Conservation (phyloP, 2,329 filamentous ascomycete species). For the Nigrospora oryzae region DNA sequence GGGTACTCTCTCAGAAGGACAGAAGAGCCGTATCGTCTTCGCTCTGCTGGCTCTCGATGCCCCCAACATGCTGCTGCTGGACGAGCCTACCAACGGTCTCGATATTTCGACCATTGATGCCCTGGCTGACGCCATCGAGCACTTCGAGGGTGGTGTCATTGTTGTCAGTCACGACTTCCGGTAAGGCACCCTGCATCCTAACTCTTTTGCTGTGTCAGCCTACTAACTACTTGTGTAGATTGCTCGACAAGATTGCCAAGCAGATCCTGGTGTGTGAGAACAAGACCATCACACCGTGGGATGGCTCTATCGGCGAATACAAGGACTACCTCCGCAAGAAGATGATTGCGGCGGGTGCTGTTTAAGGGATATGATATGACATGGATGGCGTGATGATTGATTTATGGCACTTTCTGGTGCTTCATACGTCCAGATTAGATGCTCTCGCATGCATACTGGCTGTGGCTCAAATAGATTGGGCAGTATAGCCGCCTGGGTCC, state of each 20-base stretch:
- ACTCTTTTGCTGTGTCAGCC: background rate
- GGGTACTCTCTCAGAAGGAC: slow-evolving; percentile 94
- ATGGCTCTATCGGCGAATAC: slow-evolving; percentile 85
- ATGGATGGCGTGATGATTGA: background rate
- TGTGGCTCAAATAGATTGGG: slow-evolving; percentile 3
- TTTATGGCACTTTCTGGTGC: background rate
- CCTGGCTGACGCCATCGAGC: slow-evolving; percentile 94
- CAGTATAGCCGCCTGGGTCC: background rate
- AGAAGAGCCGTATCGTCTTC: slow-evolving; percentile 97
- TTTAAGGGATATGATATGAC: slow-evolving; percentile 42
- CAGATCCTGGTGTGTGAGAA: slow-evolving; percentile 99
- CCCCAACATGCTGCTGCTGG: slow-evolving; percentile 95
- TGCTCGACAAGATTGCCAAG: slow-evolving; percentile 99
- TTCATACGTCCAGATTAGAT: background rate
- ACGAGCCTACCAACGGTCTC: slow-evolving; percentile 98
- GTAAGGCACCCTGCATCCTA: slow-evolving; percentile 41
- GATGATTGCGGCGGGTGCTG: slow-evolving; percentile 84
- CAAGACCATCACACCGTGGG: slow-evolving; percentile 86
- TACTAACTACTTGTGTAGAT: slow-evolving; percentile 39
- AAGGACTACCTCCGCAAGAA: slow-evolving; percentile 99
- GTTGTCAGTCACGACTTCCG: slow-evolving; percentile 99
- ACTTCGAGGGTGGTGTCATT: slow-evolving; percentile 91
- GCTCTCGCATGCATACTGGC: background rate
- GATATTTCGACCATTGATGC: slow-evolving; percentile 98
- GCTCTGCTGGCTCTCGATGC: slow-evolving; percentile 89